A percentile compares a stretch with the other conserved stretches of the same genome.
phyloP scores from a whole-genome alignment of 2,329 filamentous ascomycete genomes.

The Cladosporium cucumerinum region DNA sequence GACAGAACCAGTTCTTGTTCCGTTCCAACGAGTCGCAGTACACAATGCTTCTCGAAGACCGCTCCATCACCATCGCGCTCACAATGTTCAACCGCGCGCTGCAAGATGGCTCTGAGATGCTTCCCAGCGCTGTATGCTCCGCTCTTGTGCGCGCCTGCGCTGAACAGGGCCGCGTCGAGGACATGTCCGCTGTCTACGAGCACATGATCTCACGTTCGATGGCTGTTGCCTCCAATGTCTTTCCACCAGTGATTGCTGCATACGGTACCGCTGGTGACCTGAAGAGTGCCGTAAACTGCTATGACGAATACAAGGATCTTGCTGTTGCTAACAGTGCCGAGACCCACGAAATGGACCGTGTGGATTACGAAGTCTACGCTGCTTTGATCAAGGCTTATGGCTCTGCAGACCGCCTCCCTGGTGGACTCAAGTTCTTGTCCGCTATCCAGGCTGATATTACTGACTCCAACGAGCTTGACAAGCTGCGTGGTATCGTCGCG shows the following conservation, averaged over 20 bases:
- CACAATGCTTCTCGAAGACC: conserved; percentile 81
- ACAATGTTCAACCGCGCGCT: conserved; percentile 78
- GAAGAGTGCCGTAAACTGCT: conserved; percentile 85
- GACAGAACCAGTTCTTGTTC: conserved; percentile 81
- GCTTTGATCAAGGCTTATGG: conserved; percentile 89
- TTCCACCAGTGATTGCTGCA: conserved; percentile 91
- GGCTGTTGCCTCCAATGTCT: conserved; percentile 74
- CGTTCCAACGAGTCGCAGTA: conserved; percentile 83
- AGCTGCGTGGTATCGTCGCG: conserved; percentile 68
- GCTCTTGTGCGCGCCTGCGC: conserved; percentile 85
- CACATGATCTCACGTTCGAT: conserved; percentile 82
- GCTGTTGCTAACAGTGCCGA: conserved; percentile 83
- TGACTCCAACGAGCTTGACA: conserved; percentile 37
- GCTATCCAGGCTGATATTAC: conserved; percentile 64
- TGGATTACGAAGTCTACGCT: conserved; percentile 83
- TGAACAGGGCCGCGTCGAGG: conserved; percentile 71
- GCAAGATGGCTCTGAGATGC: conserved; percentile 57
- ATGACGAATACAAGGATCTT: conserved; percentile 87
- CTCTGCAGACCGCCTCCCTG: conserved; percentile 72
- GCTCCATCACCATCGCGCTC: conserved; percentile 79
- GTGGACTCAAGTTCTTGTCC: conserved; percentile 79
- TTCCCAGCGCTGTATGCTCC: conserved; percentile 80
- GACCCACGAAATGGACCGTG: conserved; percentile 62
- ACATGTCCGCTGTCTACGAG: conserved; percentile 87
- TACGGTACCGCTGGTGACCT: conserved; percentile 81